phyloP scores from a whole-genome alignment of 139 green algal species.

The Micromonas pusilla region DNA sequence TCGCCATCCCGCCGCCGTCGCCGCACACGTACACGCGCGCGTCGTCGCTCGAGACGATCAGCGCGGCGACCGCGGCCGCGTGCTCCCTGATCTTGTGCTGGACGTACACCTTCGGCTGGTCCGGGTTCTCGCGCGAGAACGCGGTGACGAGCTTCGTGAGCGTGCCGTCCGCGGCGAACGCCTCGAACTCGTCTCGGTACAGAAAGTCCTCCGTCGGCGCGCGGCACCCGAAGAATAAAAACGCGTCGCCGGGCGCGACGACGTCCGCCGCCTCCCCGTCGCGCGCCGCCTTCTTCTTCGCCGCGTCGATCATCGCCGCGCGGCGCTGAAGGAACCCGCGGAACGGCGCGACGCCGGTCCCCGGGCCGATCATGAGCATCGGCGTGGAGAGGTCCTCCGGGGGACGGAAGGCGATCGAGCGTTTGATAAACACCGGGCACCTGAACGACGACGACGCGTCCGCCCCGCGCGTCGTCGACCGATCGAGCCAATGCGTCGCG shows the following conservation, averaged over 20 bases:
- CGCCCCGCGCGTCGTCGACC: slow-evolving; percentile 22
- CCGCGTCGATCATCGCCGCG: slow-evolving; percentile 12
- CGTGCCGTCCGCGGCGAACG: slow-evolving; percentile 54
- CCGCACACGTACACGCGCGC: slow-evolving; percentile 38
- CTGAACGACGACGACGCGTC: neutral
- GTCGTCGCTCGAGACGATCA: neutral
- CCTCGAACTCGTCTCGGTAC: slow-evolving; percentile 62
- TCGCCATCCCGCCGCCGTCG: slow-evolving; percentile 83
- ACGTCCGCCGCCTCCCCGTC: too few relatives aligned
- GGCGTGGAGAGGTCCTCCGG: slow-evolving; percentile 52
- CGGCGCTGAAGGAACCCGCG: slow-evolving; percentile 74
- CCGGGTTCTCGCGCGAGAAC: slow-evolving; percentile 58
- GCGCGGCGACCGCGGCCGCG: slow-evolving; percentile 41
- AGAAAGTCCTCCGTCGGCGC: slow-evolving; percentile 72
- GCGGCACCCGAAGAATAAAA: slow-evolving; percentile 85
- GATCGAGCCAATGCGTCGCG: slow-evolving; percentile 74
- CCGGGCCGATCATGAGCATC: slow-evolving; percentile 61
- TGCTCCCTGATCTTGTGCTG: slow-evolving; percentile 73
- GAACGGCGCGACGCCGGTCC: slow-evolving; percentile 45
- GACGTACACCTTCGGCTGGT: slow-evolving; percentile 72
- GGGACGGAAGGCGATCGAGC: slow-evolving; percentile 50
- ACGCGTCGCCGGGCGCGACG: slow-evolving; percentile 37
- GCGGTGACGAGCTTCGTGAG: slow-evolving; percentile 66
- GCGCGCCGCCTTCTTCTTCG: neutral
- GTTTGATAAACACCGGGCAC: slow-evolving; percentile 41